Percentiles rank a stretch among this genome's conserved stretches.
Conservation (phyloP, 2,329 filamentous ascomycete species). For the Lithohypha guttulata region DNA sequence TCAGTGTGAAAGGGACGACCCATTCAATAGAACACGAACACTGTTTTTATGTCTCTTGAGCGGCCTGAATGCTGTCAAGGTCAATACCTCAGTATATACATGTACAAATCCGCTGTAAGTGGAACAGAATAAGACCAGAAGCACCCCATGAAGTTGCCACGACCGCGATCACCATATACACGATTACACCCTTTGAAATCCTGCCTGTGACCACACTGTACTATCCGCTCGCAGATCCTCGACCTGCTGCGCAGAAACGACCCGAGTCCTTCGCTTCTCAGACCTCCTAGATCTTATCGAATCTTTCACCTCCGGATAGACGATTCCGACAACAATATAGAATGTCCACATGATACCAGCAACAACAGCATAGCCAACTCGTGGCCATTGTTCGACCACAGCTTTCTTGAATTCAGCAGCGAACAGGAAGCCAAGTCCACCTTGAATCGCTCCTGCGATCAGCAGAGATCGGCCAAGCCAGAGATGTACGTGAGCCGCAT, state of each 20-base stretch:
- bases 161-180: too few relatives aligned
- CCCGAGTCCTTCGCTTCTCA: neutral
- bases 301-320: slow-evolving; percentile 13
- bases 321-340: slow-evolving; percentile 13
- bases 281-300: neutral
- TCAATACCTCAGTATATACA: too few relatives aligned
- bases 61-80: too few relatives aligned
- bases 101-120: too few relatives aligned
- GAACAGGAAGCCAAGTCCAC: slow-evolving; percentile 42
- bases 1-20: too few relatives aligned
- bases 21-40: too few relatives aligned
- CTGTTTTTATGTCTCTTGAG: too few relatives aligned
- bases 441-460: slow-evolving; percentile 45
- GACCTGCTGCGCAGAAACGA: neutral
- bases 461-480: slow-evolving; percentile 45
- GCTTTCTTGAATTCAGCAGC: slow-evolving; percentile 30
- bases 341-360: slow-evolving; percentile 32
- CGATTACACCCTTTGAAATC: too few relatives aligned
- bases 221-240: neutral
- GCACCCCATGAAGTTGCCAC: too few relatives aligned
- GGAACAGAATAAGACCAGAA: too few relatives aligned
- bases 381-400: slow-evolving; percentile 20
- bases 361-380: slow-evolving; percentile 40
- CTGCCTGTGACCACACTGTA: too few relatives aligned
- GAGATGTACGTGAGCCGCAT: slow-evolving; percentile 31